Conservation (phyloP, 352 stramenopile genomes). For the Pythium scleroteichum region DNA sequence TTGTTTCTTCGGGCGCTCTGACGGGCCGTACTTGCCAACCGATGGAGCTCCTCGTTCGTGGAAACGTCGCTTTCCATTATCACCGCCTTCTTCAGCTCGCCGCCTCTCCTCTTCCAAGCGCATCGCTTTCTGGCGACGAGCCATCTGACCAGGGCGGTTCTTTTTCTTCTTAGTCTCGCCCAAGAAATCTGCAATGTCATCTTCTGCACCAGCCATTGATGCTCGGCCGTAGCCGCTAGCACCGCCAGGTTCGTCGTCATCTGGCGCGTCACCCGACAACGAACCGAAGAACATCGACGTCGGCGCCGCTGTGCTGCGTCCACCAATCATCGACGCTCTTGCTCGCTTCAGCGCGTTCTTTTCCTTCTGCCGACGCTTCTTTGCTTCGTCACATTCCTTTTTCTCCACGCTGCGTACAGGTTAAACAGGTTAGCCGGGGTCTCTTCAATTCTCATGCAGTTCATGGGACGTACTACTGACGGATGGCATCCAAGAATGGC, state of each 20-base stretch:
- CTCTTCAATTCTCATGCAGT: not conserved
- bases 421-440: not conserved
- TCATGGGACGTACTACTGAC: conserved; percentile 27
- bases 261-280: conserved; percentile 46
- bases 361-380: conserved; percentile 56
- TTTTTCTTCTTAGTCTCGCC: conserved; percentile 87
- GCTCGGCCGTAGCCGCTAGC: conserved; percentile 29
- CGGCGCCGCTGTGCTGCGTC: conserved; percentile 50
- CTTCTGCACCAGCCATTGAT: conserved; percentile 53
- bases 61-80: conserved; percentile 35
- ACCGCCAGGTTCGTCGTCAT: conserved; percentile 31
- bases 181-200: conserved; percentile 85
- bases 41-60: conserved; percentile 11
- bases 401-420: conserved; percentile 36
- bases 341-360: conserved; percentile 66
- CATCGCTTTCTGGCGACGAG: conserved; percentile 80
- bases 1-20: conserved; percentile 74
- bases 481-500: conserved; percentile 61
- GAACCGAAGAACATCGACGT: conserved; percentile 79
- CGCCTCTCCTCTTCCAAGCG: conserved; percentile 59
- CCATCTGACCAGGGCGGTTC: conserved; percentile 76
- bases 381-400: conserved; percentile 54
- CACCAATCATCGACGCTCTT: conserved; percentile 57
- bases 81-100: conserved; percentile 48
- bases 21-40: conserved; percentile 66